phyloP scores from a whole-genome alignment of 768 basidiomycete species.

The Boletus pseudopeckii region DNA sequence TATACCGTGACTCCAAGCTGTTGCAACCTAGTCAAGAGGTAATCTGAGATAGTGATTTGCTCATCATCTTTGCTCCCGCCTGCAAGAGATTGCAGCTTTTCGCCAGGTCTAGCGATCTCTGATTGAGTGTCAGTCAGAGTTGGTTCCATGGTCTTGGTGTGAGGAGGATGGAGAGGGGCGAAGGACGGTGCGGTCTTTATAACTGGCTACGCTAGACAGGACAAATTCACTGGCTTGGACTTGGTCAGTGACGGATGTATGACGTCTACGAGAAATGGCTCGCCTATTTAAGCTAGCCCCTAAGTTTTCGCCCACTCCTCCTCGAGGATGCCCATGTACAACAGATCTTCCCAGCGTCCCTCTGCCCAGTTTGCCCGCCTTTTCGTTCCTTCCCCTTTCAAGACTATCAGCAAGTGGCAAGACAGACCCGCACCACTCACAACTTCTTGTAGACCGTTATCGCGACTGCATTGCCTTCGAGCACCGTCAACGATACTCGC shows the following conservation, averaged over 20 bases:
- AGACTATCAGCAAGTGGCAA: not conserved
- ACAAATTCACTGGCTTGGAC: no score
- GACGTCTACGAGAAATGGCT: not conserved
- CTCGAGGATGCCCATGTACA: conserved; percentile 18
- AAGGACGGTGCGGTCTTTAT: not conserved
- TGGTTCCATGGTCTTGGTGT: conserved; percentile 11
- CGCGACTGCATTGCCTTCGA: conserved; percentile 17
- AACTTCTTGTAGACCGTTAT: conserved; percentile 29
- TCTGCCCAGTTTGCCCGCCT: conserved; percentile 28
- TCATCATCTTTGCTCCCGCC: conserved; percentile 32
- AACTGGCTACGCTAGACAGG: not conserved
- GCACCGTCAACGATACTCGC: conserved; percentile 27
- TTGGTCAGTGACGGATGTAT: not conserved
- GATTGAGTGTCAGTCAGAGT: conserved; percentile 33
- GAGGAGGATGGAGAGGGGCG: not conserved
- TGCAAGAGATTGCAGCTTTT: conserved; percentile 44
- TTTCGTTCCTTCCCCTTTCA: conserved; percentile 32
- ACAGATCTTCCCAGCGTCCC: conserved; percentile 33
- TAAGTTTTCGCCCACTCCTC: conserved; percentile 21
- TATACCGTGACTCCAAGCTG: conserved; percentile 64
- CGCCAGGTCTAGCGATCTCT: conserved; percentile 45
- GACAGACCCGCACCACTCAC: conserved; percentile 16
- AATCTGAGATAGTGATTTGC: conserved; percentile 52
- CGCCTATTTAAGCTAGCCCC: not conserved
- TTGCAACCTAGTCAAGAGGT: conserved; percentile 58